phyloP scores from a whole-genome alignment of 208 protist species.

The Leishmania mexicana region DNA sequence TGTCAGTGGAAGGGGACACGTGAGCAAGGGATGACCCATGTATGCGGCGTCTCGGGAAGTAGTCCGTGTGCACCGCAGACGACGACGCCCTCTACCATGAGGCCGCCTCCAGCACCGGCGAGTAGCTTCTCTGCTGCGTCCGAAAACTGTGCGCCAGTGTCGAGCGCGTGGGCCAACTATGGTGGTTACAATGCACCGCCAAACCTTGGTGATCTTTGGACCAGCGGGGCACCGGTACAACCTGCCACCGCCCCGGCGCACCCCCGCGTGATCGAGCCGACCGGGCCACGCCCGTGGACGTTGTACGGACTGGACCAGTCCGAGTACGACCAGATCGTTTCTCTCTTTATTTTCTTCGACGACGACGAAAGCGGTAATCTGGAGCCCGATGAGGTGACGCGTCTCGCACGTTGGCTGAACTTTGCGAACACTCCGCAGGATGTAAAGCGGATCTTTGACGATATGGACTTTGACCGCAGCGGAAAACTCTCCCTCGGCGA shows the following conservation, averaged over 20 bases:
- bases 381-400: constrained; percentile 51
- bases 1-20: constrained; percentile 77
- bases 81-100: background rate
- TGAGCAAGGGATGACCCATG: constrained; percentile 32
- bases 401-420: constrained; percentile 84
- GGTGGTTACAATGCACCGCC: background rate
- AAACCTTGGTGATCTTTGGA: background rate
- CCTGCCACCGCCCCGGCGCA: background rate
- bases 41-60: constrained; percentile 32
- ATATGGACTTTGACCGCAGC: constrained; percentile 72
- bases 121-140: background rate
- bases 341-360: constrained; percentile 87
- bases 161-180: background rate
- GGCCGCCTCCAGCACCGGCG: background rate
- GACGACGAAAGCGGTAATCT: constrained; percentile 67
- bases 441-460: constrained; percentile 76
- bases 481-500: constrained; percentile 65
- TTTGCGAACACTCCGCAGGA: constrained; percentile 64
- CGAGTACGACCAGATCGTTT: constrained; percentile 86
- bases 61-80: constrained; percentile 54
- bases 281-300: constrained; percentile 47
- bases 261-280: constrained; percentile 36
- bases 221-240: background rate
- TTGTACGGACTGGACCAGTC: constrained; percentile 63
- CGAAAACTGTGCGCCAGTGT: background rate